Evolutionary conservation across 75 land plant species (phyloP), one percentile per base, ranked within the genome.

Genomic region (Chamaecyparis obtusa): DNA sequence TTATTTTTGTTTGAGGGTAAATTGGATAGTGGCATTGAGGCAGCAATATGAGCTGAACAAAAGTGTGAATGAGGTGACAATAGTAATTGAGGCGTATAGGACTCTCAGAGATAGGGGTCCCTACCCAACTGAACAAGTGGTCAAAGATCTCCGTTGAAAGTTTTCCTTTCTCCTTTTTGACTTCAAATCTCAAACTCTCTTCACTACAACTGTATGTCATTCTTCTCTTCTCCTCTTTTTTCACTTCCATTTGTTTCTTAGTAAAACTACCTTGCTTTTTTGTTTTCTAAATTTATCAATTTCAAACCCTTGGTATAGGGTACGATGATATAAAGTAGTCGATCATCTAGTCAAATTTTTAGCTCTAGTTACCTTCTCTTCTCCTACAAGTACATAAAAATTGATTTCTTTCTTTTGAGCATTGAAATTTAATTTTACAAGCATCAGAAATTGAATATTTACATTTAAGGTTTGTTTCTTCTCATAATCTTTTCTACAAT

Each of bases 101-200:
- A 92, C 95, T 36, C 87, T 98, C 36, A 91, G 99, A 76, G 99
- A 98, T 87, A 91, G 99, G 69, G 98, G 96, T 46, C 98, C 99
- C 48, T 96, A 91, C 86, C 94, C 98, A 54, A 93, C 97, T 2
- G 93, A 94, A 49, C 95, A 96, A 85, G 96, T 95, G 44, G 90
- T 98, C 54, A 91, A 92, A 88, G 98, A 92, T 85, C 83, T 98
- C 1, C 77, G 85, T 79, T 98, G 99, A 75, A 91, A 94, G 39
- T 98, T 95, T 85, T 93, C 96, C 2, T 98, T 98, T 48, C 88
- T 98, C 30, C 92, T 98, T 16, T 96, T 86, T 82, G 99, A 98
- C 87, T 88, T 87, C 84, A 86, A 90, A 35, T 60, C 90, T 57
- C 88, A 89, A 48, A 81, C 88, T 27, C 84, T 95, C 84, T 93